A percentile compares a stretch with the other conserved stretches of the same genome.
phyloP scores from a whole-genome alignment of 108 stramenopile genomes.

The Pseudonitzschia delicatissima region DNA sequence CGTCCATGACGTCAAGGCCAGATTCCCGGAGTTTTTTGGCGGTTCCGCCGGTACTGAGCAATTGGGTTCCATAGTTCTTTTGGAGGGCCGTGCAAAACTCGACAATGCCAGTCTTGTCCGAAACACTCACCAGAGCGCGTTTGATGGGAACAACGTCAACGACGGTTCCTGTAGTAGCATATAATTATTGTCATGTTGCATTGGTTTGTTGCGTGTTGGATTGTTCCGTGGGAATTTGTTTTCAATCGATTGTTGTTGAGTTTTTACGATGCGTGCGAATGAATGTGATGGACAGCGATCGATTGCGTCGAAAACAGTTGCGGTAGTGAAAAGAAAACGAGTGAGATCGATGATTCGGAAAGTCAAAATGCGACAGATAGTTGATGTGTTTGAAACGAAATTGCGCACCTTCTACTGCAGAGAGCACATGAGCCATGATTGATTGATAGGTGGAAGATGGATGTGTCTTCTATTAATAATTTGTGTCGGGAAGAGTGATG shows the following conservation, averaged over 20 bases:
- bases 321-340: not conserved
- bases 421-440: conserved; percentile 49
- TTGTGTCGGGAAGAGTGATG: too few relatives aligned
- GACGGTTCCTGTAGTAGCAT: conserved; percentile 38
- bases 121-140: conserved; percentile 93
- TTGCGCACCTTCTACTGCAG: conserved; percentile 47
- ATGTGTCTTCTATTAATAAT: too few relatives aligned
- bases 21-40: conserved; percentile 85
- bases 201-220: not conserved
- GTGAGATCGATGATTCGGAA: not conserved
- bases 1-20: conserved; percentile 84
- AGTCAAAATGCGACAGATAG: too few relatives aligned
- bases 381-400: too few relatives aligned
- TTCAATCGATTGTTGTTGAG: too few relatives aligned
- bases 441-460: too few relatives aligned
- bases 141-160: conserved; percentile 81
- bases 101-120: conserved; percentile 95
- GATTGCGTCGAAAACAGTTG: conserved; percentile 1
- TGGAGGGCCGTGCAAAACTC: conserved; percentile 86
- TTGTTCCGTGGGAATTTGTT: too few relatives aligned
- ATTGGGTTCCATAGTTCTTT: conserved; percentile 69
- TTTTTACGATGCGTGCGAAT: too few relatives aligned
- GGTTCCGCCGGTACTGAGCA: conserved; percentile 98
- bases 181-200: not conserved
- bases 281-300: too few relatives aligned